Evolutionary conservation across 768 basidiomycete genomes (phyloP).

Genomic region (Trametes cingulata): DNA sequence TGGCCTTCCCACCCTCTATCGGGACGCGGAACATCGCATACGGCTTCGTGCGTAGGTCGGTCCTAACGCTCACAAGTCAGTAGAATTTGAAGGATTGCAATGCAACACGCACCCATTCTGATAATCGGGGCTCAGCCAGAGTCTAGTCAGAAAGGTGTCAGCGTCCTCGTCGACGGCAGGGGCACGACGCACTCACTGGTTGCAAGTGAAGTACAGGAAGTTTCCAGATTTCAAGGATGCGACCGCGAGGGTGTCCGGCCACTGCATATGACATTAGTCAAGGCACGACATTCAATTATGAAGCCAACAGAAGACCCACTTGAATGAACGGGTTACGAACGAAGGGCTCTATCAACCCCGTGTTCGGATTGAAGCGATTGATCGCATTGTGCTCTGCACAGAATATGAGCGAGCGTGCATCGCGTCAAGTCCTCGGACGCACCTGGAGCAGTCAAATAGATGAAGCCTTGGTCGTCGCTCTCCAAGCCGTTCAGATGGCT

Average conservation of each 20-base stretch:
- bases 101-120: constrained; percentile 18
- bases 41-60: constrained; percentile 22
- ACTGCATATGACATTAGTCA: background rate
- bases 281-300: background rate
- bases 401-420: no score
- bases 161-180: no score
- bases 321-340: constrained; percentile 24
- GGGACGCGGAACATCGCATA: constrained; percentile 22
- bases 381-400: constrained; percentile 23
- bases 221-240: constrained; percentile 16
- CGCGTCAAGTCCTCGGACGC: background rate
- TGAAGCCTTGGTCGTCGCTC: constrained; percentile 23
- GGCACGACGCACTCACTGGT: background rate
- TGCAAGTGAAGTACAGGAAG: constrained; percentile 24
- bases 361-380: constrained; percentile 21
- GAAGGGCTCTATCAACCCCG: constrained; percentile 22
- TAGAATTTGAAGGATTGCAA: background rate
- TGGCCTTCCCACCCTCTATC: constrained; percentile 17
- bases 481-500: constrained; percentile 23
- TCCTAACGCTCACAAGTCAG: background rate
- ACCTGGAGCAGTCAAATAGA: constrained; percentile 23
- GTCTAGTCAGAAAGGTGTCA: background rate
- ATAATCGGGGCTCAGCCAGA: constrained; percentile 24
- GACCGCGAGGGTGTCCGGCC: constrained; percentile 23
- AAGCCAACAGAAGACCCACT: background rate